Conservation (phyloP, 176 grass and related monocot species). For the Bolboschoenus planiculmis region DNA sequence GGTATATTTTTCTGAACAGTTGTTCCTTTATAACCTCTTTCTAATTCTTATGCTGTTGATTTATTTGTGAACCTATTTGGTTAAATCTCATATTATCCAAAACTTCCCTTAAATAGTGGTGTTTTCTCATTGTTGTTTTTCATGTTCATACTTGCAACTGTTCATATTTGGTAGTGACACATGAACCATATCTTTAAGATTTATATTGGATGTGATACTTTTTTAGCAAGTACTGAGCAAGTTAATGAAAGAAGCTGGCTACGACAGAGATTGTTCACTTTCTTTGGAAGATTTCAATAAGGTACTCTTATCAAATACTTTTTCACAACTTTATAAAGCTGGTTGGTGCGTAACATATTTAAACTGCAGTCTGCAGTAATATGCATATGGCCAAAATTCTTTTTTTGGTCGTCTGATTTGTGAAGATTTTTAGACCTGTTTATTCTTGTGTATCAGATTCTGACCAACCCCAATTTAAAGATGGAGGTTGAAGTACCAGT, state of each 20-base stretch:
- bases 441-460: slow-evolving; percentile 4
- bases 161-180: not conserved
- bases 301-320: slow-evolving; percentile 37
- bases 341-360: slow-evolving; percentile 6
- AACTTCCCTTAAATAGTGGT: not conserved
- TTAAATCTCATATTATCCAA: not conserved
- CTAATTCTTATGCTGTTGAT: not conserved
- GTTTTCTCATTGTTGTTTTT: not conserved
- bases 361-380: not conserved
- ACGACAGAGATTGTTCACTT: slow-evolving; percentile 44
- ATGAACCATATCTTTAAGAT: not conserved
- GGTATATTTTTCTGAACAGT: slow-evolving; percentile 24
- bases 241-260: slow-evolving; percentile 71
- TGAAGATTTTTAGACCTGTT: not conserved
- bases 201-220: not conserved
- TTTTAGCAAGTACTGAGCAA: slow-evolving; percentile 55
- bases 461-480: slow-evolving; percentile 40
- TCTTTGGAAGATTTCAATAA: slow-evolving; percentile 65
- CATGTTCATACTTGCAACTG: not conserved
- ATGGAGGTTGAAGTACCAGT: slow-evolving; percentile 69
- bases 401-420: not conserved
- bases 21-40: not conserved
- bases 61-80: not conserved
- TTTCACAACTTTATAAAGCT: not conserved
- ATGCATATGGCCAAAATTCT: slow-evolving; percentile 23